phyloP scores from a whole-genome alignment of 164 flowering plant species.

The Vitis vinifera region ASM3070453v1 NC_081807.1:1699501-1700000 shows the following conservation, averaged over 20 bases:
- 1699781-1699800: not conserved
- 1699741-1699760: slow-evolving; percentile 48
- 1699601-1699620: slow-evolving; percentile 31
- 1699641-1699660: slow-evolving; percentile 56
- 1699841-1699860: slow-evolving; percentile 37
- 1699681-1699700: slow-evolving; percentile 42
- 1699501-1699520: slow-evolving; percentile 19
- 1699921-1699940: slow-evolving; percentile 51
- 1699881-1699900: slow-evolving; percentile 72
- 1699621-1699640: slow-evolving; percentile 56
- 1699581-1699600: slow-evolving; percentile 39
- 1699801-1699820: slow-evolving; percentile 2
- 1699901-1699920: slow-evolving; percentile 73
- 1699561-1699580: slow-evolving; percentile 37
- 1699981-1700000: slow-evolving; percentile 40
- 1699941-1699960: slow-evolving; percentile 69
- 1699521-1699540: slow-evolving; percentile 30
- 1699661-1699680: slow-evolving; percentile 52
- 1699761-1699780: not conserved
- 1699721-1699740: slow-evolving; percentile 48
- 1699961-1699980: slow-evolving; percentile 45
- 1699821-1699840: not conserved
- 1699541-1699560: slow-evolving; percentile 47
- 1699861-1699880: slow-evolving; percentile 44
- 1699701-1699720: slow-evolving; percentile 29